These are phyloP conservation scores for Mycena venus DNA, from an alignment of 768 basidiomycete genomes.

Conservation along the genomic window DNA sequence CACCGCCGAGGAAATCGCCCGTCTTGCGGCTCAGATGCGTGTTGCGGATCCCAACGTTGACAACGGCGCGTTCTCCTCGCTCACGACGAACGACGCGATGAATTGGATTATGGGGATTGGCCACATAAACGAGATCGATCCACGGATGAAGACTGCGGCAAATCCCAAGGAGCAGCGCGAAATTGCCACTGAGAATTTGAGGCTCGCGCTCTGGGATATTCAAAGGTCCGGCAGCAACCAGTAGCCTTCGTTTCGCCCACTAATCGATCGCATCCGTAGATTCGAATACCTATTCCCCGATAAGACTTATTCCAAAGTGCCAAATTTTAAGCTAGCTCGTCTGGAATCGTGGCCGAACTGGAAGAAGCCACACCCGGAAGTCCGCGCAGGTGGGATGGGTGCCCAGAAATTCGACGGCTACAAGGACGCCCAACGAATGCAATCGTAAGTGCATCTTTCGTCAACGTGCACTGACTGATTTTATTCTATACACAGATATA, in stretches of 20 bases:
- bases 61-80: slow-evolving; percentile 34
- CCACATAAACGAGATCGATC: slow-evolving; percentile 13
- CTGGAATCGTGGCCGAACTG: slow-evolving; percentile 26
- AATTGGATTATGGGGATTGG: slow-evolving; percentile 30
- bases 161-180: slow-evolving; percentile 20
- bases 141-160: slow-evolving; percentile 1
- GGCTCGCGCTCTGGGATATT: slow-evolving; percentile 32
- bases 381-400: background rate
- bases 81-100: slow-evolving; percentile 29
- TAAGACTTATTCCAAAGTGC: slow-evolving; percentile 16
- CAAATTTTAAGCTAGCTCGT: slow-evolving; percentile 25
- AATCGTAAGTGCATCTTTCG: slow-evolving; percentile 4
- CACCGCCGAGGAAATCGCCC: slow-evolving; percentile 24
- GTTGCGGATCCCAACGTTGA: slow-evolving; percentile 30
- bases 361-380: slow-evolving; percentile 24
- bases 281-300: slow-evolving; percentile 36
- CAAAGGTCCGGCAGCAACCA: no score
- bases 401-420: background rate
- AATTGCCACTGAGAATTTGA: slow-evolving; percentile 21
- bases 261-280: background rate
- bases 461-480: background rate
- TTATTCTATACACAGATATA: slow-evolving; percentile 24
- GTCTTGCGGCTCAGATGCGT: slow-evolving; percentile 22
- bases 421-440: slow-evolving; percentile 13
- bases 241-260: background rate